These are phyloP conservation scores for Madurella mycetomatis DNA, from an alignment of 2,329 filamentous ascomycete genomes.

Conservation along the genomic window DNA sequence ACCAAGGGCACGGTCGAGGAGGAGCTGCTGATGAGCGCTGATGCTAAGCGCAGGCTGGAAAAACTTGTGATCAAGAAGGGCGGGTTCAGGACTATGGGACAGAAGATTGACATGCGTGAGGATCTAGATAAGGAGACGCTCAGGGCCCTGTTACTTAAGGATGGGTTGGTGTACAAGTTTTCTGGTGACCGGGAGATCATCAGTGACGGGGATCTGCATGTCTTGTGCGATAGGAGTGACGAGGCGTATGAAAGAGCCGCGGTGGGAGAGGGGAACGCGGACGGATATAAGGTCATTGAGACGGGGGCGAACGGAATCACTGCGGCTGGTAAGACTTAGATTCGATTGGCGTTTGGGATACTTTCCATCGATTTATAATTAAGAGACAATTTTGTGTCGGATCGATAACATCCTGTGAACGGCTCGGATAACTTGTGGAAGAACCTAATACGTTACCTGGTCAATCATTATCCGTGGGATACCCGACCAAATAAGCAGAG, in stretches of 20 bases:
- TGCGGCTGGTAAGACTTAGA: slow-evolving; percentile 11
- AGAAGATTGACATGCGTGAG: slow-evolving; percentile 52
- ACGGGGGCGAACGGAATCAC: slow-evolving; percentile 57
- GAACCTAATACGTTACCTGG: too few species aligned
- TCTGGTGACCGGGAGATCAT: slow-evolving; percentile 62
- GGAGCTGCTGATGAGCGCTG: slow-evolving; percentile 76
- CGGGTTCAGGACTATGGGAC: slow-evolving; percentile 66
- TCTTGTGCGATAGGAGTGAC: slow-evolving; percentile 64
- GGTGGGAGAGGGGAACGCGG: slow-evolving; percentile 68
- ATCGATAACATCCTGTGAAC: too few species aligned
- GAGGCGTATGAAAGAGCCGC: slow-evolving; percentile 67
- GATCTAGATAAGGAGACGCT: slow-evolving; percentile 58
- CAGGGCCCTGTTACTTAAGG: slow-evolving; percentile 60
- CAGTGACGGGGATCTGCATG: slow-evolving; percentile 69
- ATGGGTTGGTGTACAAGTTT: slow-evolving; percentile 62
- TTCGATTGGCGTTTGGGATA: not conserved
- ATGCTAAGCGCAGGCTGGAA: slow-evolving; percentile 86
- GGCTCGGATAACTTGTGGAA: too few species aligned
- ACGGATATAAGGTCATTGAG: slow-evolving; percentile 72
- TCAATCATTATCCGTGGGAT: too few species aligned
- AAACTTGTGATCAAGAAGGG: slow-evolving; percentile 96
- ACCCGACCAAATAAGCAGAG: too few species aligned
- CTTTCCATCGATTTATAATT: not conserved
- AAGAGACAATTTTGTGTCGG: not conserved
- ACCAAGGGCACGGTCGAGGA: slow-evolving; percentile 93